Evolutionary conservation across 2,329 filamentous ascomycete species (phyloP), one percentile per base, ranked within the genome.

Genomic region (Septoria linicola): DNA sequence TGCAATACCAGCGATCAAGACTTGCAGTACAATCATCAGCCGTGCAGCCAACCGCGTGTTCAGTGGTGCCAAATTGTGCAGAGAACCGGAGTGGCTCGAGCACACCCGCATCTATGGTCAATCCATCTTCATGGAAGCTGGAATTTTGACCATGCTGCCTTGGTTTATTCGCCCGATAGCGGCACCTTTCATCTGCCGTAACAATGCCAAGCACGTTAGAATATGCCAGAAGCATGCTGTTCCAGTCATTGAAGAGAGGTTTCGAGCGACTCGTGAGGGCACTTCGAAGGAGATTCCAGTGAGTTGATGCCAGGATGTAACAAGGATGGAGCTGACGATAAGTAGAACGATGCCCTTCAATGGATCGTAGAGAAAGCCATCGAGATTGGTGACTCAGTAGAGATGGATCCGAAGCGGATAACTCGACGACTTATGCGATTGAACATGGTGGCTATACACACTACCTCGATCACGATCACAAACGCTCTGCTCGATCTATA

Each of bases 391-490:
- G 47, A 49, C 2, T 13, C 51, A 10, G 10, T 23, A 3, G 52
- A 59, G 21, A 41, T 55, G 1, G 50, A 59, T 36, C 47, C 52
- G 2, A 44, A 48, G 14, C 42, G 49, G 2, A 44, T 59, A 3
- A 53, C 49, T 21, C 46, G 57, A 8, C 51, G 59, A 11, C 35
- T 60, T 2, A 35, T 60, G 21, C 36, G 54, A 17, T 27, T 64
- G 27, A 60, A 62, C 32, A 55, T 61, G 31, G 59, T 57, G 19
- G 62, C 62, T 16, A 60, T 63, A 8, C 63, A 64, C 27, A 64
- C 61, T 3, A 59, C 59, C 10, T 57, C 46, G 21, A 51, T 62
- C 2, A 58, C 59, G 2, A 57, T 57, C 11, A 58, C 57, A 2
- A 63, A 60, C 37, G 49, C 54, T 6, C 44, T 64, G 2, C 44